These are phyloP conservation scores for Butyriboletus loyo DNA, from an alignment of 768 basidiomycete species.

Conservation along the genomic window DNA sequence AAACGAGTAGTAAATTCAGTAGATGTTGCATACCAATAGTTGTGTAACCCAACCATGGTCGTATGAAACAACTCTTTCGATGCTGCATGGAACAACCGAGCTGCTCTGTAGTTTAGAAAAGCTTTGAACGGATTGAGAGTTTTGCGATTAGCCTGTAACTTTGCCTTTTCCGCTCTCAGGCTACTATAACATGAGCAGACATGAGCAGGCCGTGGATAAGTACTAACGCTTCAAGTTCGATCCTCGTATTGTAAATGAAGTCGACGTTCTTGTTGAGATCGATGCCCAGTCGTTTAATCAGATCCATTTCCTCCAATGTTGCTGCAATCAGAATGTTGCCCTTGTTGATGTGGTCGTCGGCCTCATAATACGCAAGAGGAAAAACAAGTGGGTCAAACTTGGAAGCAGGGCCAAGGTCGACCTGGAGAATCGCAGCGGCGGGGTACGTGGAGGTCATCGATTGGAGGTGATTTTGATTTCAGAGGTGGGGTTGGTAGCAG, in stretches of 20 bases:
- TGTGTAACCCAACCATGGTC: not conserved
- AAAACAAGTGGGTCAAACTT: not conserved
- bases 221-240: not conserved
- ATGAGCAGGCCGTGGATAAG: too few species aligned
- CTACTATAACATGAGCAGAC: not conserved
- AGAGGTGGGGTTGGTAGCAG: not conserved
- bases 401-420: not conserved
- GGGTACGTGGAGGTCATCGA: not conserved
- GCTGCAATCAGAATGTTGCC: not conserved
- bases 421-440: not conserved
- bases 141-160: not conserved
- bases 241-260: not conserved
- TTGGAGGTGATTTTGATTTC: not conserved
- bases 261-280: not conserved
- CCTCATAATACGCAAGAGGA: slow-evolving; percentile 3
- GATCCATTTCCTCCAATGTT: slow-evolving; percentile 5
- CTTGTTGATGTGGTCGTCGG: not conserved
- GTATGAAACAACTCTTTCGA: not conserved
- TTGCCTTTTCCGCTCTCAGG: not conserved
- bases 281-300: not conserved
- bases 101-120: not conserved
- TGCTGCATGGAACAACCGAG: not conserved
- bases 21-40: not conserved
- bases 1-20: not conserved
- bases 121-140: slow-evolving; percentile 1